Evolutionary conservation across 371 early-diverging fungal species (phyloP).

Genomic region (Mucor indicus): DNA sequence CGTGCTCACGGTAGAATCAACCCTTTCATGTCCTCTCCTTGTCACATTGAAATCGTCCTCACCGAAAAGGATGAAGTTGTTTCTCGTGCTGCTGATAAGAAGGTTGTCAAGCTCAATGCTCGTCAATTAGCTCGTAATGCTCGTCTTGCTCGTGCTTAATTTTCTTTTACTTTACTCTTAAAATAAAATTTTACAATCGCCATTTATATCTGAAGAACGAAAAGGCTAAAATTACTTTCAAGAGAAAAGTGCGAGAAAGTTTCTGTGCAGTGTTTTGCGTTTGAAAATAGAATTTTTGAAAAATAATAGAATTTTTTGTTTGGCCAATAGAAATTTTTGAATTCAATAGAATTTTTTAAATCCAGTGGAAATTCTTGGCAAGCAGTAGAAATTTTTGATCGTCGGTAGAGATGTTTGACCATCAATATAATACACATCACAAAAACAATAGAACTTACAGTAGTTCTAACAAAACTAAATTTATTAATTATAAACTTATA

Average conservation of each 20-base stretch:
- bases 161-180: background rate
- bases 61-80: conserved; percentile 81
- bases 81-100: conserved; percentile 63
- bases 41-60: conserved; percentile 95
- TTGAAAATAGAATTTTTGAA: conserved; percentile 10
- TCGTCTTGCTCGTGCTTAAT: conserved; percentile 32
- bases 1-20: conserved; percentile 97
- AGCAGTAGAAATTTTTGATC: too few species aligned
- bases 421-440: conserved; percentile 5
- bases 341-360: conserved; percentile 3
- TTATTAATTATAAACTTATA: conserved; percentile 11
- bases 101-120: conserved; percentile 46
- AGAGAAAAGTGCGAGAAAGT: too few species aligned
- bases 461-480: conserved; percentile 11
- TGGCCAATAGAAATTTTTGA: conserved; percentile 4
- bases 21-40: conserved; percentile 95
- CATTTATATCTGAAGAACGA: too few species aligned
- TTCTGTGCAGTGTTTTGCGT: conserved; percentile 1
- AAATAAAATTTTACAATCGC: too few species aligned
- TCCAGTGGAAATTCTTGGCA: conserved; percentile 5
- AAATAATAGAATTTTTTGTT: too few species aligned
- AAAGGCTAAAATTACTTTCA: too few species aligned
- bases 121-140: conserved; percentile 56
- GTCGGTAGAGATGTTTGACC: conserved; percentile 13
- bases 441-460: conserved; percentile 8